These are phyloP conservation scores for Scytalidium sp. DNA, from an alignment of 2,329 filamentous ascomycete genomes.

Conservation along the genomic window DNA sequence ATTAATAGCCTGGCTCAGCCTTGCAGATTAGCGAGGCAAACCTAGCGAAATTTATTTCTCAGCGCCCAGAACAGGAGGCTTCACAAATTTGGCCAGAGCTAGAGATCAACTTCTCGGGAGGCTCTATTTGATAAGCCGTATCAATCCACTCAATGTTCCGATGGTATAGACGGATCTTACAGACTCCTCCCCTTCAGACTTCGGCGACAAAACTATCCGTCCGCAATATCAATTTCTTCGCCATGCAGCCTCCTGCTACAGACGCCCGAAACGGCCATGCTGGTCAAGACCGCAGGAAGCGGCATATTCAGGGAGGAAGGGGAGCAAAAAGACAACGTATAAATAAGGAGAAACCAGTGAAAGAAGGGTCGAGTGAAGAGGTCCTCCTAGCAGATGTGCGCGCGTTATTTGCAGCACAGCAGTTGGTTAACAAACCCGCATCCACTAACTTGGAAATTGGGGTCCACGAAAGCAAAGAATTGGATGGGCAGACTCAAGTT, in stretches of 20 bases:
- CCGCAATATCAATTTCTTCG: constrained; percentile 6
- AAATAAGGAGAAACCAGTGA: constrained; percentile 51
- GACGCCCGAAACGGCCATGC: background rate
- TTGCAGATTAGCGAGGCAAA: background rate
- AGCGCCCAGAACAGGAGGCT: background rate
- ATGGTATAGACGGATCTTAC: constrained; percentile 2
- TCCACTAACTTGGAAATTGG: constrained; percentile 1
- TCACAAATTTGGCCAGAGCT: background rate
- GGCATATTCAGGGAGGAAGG: constrained; percentile 25
- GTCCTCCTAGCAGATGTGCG: constrained; percentile 63
- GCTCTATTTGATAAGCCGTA: background rate
- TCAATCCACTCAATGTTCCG: constrained; percentile 4
- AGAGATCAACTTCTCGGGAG: background rate
- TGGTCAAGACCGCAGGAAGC: constrained; percentile 18
- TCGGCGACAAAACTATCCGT: background rate
- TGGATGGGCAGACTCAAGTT: constrained; percentile 9
- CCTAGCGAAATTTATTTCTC: background rate
- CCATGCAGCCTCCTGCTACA: constrained; percentile 6
- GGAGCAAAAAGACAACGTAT: constrained; percentile 48
- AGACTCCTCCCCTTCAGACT: background rate
- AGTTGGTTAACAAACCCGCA: constrained; percentile 24
- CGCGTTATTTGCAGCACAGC: constrained; percentile 40
- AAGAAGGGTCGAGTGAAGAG: constrained; percentile 63
- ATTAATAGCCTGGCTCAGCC: background rate
- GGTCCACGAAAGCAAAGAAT: constrained; percentile 29